Evolutionary conservation across 2,329 filamentous ascomycete species (phyloP).

Genomic region (Macrophomina tecta): DNA sequence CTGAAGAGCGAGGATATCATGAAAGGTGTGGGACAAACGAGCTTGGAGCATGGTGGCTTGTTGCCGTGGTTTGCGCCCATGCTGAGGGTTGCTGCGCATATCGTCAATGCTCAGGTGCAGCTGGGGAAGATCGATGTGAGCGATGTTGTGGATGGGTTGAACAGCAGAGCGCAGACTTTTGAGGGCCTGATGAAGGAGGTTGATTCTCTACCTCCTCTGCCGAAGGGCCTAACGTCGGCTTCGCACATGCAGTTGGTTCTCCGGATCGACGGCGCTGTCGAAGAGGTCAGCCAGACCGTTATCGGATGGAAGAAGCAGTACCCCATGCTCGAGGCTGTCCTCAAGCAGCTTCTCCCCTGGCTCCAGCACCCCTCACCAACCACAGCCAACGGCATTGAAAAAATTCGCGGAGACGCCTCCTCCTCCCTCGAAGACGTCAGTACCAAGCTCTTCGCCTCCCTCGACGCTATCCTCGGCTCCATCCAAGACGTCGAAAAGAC

Average conservation of each 20-base stretch:
- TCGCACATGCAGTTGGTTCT: background rate
- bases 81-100: constrained; percentile 65
- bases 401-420: background rate
- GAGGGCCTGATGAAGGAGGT: constrained; percentile 11
- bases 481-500: constrained; percentile 73
- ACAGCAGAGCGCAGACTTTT: background rate
- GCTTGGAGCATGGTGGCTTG: constrained; percentile 28
- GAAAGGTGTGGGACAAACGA: constrained; percentile 31
- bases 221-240: constrained; percentile 8
- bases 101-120: constrained; percentile 71
- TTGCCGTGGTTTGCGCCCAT: constrained; percentile 72
- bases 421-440: constrained; percentile 55
- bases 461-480: constrained; percentile 78
- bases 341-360: constrained; percentile 15
- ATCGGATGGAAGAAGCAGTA: background rate
- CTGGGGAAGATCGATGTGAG: constrained; percentile 56
- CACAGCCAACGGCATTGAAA: background rate
- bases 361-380: background rate
- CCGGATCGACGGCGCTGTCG: background rate
- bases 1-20: constrained; percentile 35
- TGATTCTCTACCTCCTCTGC: constrained; percentile 3
- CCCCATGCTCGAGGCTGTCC: background rate
- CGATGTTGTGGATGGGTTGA: constrained; percentile 21
- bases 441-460: constrained; percentile 65
- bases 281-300: background rate